A percentile compares a stretch with the other conserved stretches of the same genome.
These are phyloP conservation scores for Rubia tinctorum DNA, from an alignment of 305 asterid genomes.

Conservation along the genomic window DNA sequence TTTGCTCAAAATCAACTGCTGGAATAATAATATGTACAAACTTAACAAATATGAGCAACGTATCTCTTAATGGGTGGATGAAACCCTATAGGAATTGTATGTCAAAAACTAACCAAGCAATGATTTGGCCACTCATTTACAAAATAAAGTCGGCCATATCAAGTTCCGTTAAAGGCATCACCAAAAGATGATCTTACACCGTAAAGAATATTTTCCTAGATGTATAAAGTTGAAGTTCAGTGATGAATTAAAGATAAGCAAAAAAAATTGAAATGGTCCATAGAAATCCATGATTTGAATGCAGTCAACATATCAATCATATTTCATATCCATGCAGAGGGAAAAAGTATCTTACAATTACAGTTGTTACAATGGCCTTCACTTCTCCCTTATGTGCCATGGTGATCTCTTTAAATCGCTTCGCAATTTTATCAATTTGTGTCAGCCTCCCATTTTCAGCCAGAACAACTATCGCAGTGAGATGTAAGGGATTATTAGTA, in stretches of 20 bases:
- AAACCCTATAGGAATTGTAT: background rate
- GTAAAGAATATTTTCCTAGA: background rate
- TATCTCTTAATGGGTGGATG: background rate
- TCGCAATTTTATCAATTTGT: slow-evolving; percentile 42
- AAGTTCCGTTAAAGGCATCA: background rate
- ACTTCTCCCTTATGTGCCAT: slow-evolving; percentile 86
- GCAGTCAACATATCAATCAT: background rate
- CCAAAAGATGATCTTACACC: background rate
- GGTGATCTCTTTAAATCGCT: slow-evolving; percentile 71
- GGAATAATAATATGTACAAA: background rate
- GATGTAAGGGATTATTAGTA: slow-evolving; percentile 5
- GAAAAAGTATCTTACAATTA: slow-evolving; percentile 54
- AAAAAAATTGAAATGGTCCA: background rate
- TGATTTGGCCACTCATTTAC: background rate
- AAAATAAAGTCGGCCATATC: background rate
- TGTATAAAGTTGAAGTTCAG: background rate
- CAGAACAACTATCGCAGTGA: slow-evolving; percentile 43
- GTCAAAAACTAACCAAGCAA: background rate
- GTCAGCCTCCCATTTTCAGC: slow-evolving; percentile 72
- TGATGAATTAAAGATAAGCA: background rate
- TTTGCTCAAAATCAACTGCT: background rate
- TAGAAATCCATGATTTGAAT: background rate
- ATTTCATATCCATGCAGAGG: background rate
- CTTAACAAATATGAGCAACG: background rate
- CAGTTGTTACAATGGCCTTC: slow-evolving; percentile 67